These are phyloP conservation scores for Acer negundo DNA, from an alignment of 345 rosid genomes.

Conservation along the genomic window DNA sequence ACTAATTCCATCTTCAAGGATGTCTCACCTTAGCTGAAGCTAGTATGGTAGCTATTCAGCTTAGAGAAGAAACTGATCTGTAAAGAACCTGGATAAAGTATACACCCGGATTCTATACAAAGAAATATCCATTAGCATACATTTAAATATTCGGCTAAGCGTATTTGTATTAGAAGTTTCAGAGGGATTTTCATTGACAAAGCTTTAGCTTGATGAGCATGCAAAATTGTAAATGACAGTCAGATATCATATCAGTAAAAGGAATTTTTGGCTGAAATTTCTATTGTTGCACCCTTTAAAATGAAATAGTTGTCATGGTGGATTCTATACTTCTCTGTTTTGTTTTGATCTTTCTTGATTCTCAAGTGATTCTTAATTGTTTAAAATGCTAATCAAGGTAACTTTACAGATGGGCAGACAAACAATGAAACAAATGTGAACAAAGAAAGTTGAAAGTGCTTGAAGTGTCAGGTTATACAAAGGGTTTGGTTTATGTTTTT, in stretches of 20 bases:
- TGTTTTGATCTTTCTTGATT: background rate
- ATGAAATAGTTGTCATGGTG: background rate
- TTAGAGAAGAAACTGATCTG: background rate
- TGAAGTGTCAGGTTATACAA: background rate
- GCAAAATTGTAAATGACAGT: background rate
- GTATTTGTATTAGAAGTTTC: background rate
- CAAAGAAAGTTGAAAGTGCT: background rate
- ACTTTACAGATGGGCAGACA: background rate
- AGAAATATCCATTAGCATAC: background rate
- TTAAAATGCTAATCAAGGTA: background rate
- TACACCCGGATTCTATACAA: background rate
- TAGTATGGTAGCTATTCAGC: background rate
- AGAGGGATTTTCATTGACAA: background rate
- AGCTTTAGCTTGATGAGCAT: background rate
- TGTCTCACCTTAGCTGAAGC: background rate
- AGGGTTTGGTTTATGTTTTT: background rate
- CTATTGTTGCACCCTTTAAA: background rate
- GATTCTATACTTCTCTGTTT: background rate
- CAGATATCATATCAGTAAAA: background rate
- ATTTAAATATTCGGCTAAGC: background rate
- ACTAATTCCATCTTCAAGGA: background rate
- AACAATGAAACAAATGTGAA: background rate
- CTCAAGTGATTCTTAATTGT: background rate
- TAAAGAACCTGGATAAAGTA: background rate
- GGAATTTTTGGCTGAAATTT: background rate